Evolutionary conservation across 441 rosid species (phyloP).

Genomic region (Populus hybrid): DNA sequence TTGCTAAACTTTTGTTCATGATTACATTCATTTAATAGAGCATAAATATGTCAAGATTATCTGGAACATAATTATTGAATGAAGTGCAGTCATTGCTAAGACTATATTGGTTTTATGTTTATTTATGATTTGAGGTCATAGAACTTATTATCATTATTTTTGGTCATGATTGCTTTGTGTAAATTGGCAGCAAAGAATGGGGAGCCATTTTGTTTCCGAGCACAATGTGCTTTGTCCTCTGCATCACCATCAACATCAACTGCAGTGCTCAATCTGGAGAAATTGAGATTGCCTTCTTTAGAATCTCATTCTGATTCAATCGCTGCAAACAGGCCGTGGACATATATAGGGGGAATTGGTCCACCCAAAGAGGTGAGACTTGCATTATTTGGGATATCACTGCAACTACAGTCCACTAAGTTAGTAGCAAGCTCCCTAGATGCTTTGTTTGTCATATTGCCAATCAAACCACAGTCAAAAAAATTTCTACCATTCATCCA

Average conservation of each 20-base stretch:
- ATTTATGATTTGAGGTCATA: not conserved
- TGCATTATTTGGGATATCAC: not conserved
- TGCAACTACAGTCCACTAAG: not conserved
- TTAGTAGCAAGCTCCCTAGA: not conserved
- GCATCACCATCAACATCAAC: conserved; percentile 46
- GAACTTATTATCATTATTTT: not conserved
- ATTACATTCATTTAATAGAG: no score
- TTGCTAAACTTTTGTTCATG: no score
- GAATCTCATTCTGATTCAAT: conserved; percentile 52
- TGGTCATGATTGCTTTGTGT: conserved; percentile 21
- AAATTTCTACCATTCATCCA: not conserved
- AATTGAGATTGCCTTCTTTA: conserved; percentile 70
- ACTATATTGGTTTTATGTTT: not conserved
- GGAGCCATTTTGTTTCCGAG: conserved; percentile 44
- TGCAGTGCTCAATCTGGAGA: conserved; percentile 63
- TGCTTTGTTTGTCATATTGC: not conserved
- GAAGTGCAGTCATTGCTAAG: not conserved
- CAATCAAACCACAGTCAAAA: not conserved
- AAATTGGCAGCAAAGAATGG: conserved; percentile 59
- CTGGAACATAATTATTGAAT: no score
- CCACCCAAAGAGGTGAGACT: conserved; percentile 59
- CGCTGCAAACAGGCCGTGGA: conserved; percentile 54
- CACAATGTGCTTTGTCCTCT: conserved; percentile 72
- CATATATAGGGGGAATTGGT: conserved; percentile 44
- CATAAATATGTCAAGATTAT: no score